Evolutionary conservation across 805 yeast species (phyloP), one percentile per base, ranked within the genome.

Genomic region (Saturnispora mendoncae): DNA sequence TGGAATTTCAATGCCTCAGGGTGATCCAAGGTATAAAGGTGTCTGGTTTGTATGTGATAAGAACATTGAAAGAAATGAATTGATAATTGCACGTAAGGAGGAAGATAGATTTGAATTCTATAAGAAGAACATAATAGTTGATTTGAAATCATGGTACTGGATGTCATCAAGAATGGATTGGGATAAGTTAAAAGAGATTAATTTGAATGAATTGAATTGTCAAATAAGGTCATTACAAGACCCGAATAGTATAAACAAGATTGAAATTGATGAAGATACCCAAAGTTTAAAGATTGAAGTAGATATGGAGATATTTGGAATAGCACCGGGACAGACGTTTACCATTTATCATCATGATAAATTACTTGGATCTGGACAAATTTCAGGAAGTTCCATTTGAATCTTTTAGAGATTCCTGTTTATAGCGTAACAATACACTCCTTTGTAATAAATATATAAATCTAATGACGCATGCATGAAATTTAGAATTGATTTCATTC

Each of bases 281-380:
- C 25, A 27, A 4, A 48, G 42, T 2, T 41, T 69, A 2, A 42
- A 45, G 2, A 56, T 84, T 6, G 49, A 50, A 18, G 64, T 88
- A 24, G 44, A 47, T 0, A 61, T 66, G 1, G 58, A 64, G 24
- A 73, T 74, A 26, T 62, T 86, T 37, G 96, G 95, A 0, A 74
- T 92, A 54, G 88, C 96, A 0, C 84, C 88, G 0, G 98, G 97
- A 0, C 98, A 90, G 57, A 79, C 74, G 49, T 61, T 86, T 14
- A 94, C 84, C 0, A 55, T 90, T 5, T 92, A 88, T 57, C 61
- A 71, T 31, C 74, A 71, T 2, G 79, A 78, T 36, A 61, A 74
- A 41, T 79, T 90, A 0, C 52, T 88, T 9, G 97, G 95, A 0
- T 67, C 76, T 15, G 83, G 82, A 1, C 49, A 56, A 21, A 72